Percentiles rank a stretch among this genome's conserved stretches.
Conservation (phyloP, 768 basidiomycete genomes). For the Tephrocybe sp. region DNA sequence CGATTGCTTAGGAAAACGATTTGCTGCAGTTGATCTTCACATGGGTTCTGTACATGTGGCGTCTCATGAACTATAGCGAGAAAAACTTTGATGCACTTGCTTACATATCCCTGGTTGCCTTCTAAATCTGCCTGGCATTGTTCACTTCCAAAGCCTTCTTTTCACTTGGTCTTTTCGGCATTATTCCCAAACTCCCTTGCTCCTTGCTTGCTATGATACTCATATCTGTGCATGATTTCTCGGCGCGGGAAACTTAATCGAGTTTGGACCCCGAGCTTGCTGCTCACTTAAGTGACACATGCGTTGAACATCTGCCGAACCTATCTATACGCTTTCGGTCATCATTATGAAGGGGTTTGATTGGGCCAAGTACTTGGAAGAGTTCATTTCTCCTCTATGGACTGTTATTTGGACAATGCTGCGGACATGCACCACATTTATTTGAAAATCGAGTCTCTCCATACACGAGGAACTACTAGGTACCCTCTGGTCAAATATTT, state of each 20-base stretch:
- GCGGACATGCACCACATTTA: too few relatives aligned
- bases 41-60: not conserved
- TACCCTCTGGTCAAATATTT: too few relatives aligned
- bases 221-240: not conserved
- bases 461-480: too few relatives aligned
- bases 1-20: too few relatives aligned
- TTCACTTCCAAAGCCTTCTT: too few relatives aligned
- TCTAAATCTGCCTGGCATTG: too few relatives aligned
- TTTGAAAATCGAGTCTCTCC: too few relatives aligned
- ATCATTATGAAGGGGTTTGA: not conserved
- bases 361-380: slow-evolving; percentile 1
- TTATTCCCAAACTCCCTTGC: not conserved
- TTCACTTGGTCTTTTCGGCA: not conserved
- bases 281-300: not conserved
- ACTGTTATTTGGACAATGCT: too few relatives aligned
- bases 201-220: not conserved
- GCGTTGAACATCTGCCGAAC: not conserved
- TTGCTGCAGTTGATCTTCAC: not conserved
- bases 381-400: too few relatives aligned
- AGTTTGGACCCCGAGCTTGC: not conserved
- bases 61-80: not conserved
- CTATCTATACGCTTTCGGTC: not conserved
- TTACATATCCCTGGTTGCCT: too few relatives aligned
- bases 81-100: not conserved
- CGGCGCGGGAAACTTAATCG: not conserved